Conservation (phyloP, 768 basidiomycete genomes). For the Coprinopsis marcescibilis region DNA sequence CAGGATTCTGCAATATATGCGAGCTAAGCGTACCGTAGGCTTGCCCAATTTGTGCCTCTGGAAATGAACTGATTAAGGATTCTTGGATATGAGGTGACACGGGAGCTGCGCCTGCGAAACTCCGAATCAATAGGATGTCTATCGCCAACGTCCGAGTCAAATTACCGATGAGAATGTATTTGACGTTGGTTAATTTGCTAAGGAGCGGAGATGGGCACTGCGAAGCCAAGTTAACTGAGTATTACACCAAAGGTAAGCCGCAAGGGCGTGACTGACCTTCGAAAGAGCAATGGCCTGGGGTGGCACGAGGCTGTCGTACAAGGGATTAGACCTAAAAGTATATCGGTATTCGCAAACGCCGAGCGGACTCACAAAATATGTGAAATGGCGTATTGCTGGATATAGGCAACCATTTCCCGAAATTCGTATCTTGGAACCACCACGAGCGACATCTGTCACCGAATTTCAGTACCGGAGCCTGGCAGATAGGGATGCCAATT, state of each 20-base stretch:
- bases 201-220: conserved; percentile 41
- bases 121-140: conserved; percentile 20
- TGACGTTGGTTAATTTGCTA: conserved; percentile 27
- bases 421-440: conserved; percentile 42
- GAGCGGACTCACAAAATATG: conserved; percentile 37
- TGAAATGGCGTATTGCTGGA: conserved; percentile 38
- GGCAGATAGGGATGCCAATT: neutral
- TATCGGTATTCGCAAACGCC: no score
- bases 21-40: conserved; percentile 42
- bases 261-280: conserved; percentile 34
- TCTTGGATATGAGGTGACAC: conserved; percentile 46
- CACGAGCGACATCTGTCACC: conserved; percentile 43
- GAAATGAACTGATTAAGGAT: conserved; percentile 40
- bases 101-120: conserved; percentile 48
- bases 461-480: neutral
- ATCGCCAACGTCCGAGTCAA: conserved; percentile 11
- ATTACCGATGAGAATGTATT: conserved; percentile 35
- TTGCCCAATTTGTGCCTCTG: conserved; percentile 50
- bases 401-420: conserved; percentile 37
- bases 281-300: conserved; percentile 44
- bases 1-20: neutral
- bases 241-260: neutral
- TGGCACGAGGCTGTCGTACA: conserved; percentile 34
- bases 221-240: neutral
- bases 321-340: no score